Evolutionary conservation across 2,329 filamentous ascomycete species (phyloP).

Genomic region (Cordyceps militaris): DNA sequence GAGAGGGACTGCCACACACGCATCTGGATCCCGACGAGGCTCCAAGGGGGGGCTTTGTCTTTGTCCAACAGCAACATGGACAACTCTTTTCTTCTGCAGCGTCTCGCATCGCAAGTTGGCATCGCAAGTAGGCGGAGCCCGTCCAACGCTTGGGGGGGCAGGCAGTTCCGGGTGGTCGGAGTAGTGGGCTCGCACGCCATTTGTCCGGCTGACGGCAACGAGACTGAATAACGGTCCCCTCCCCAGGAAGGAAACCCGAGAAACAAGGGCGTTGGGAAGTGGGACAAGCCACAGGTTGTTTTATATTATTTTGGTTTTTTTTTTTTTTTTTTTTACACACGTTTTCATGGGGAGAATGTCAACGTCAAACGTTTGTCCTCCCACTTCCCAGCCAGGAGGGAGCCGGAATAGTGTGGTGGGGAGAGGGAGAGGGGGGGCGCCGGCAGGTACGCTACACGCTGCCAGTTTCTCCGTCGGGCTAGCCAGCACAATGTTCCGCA

Average conservation of each 20-base stretch:
- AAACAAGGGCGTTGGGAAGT: neutral
- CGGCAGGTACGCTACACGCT: neutral
- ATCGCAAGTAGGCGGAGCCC: neutral
- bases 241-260: neutral
- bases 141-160: neutral
- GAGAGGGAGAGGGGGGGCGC: neutral
- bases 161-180: conserved; percentile 1
- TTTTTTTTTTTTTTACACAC: too few species aligned
- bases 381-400: neutral
- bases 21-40: neutral
- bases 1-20: neutral
- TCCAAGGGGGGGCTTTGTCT: neutral
- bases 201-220: neutral
- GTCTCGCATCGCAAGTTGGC: too few species aligned
- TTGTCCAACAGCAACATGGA: too few species aligned
- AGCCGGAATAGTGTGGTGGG: neutral
- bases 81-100: too few species aligned
- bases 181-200: neutral
- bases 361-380: neutral
- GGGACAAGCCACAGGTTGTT: neutral
- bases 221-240: neutral
- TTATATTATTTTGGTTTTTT: neutral
- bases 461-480: neutral
- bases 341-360: too few species aligned
- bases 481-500: conserved; percentile 6